Evolutionary conservation across 352 stramenopile species (phyloP), one percentile per base, ranked within the genome.

Genomic region (Pythium plurisporium): DNA sequence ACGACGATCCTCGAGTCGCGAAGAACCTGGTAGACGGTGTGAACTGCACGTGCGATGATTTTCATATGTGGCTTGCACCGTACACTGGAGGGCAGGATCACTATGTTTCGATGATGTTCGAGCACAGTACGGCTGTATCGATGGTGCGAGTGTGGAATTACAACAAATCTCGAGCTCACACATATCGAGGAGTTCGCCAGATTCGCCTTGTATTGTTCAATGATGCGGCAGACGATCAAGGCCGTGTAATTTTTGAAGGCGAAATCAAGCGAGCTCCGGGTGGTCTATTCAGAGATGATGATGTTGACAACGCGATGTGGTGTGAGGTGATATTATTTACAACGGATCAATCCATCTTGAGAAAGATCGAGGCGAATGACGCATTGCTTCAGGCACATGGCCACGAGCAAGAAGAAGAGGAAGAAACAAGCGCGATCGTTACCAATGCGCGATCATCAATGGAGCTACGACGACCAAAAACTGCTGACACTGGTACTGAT

Each of bases 71-170:
- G 90, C 65, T 97, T 0, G 82, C 89, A 11, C 90, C 90, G 11
- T 96, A 83, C 43, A 85, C 79, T 7, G 14, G 51, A 12, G 81
- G 75, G 0, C 43, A 76, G 8, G 23, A 68, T 7, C 83, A 95
- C 46, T 74, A 73, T 17, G 69, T 96, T 17, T 36, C 67, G 23
- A 38, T 96, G 0, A 64, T 81, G 41, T 56, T 96, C 26, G 62
- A 73, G 6, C 20, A 55, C 0, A 45, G 15, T 2, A 60, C 69
- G 0, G 62, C 70, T 9, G 31, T 97, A 4, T 89, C 85, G 7
- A 94, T 96, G 82, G 54, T 97, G 2, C 79, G 86, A 15, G 52
- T 97, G 17, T 97, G 89, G 90, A 97, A 97, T 62, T 97, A 97
- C 70, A 96, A 96, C 65, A 96, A 96, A 56, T 94, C 79, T 44